Evolutionary conservation across 345 rosid species (phyloP).

Genomic region (Populus pruinosa): DNA sequence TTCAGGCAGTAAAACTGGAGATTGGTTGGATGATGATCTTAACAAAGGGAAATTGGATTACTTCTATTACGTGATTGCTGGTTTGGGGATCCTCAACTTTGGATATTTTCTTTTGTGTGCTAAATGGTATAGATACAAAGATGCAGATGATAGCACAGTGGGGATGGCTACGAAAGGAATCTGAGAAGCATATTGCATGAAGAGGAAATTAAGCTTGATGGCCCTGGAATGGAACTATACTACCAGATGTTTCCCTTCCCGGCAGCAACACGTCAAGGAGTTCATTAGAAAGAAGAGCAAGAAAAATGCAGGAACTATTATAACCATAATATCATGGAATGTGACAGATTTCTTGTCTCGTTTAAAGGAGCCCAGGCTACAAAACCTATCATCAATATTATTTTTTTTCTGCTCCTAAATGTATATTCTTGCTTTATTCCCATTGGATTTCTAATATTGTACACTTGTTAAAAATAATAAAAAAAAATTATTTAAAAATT

Average conservation of each 20-base stretch:
- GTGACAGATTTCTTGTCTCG: background rate
- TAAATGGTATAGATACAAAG: slow-evolving; percentile 19
- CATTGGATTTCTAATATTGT: background rate
- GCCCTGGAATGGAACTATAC: background rate
- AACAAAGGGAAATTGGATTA: slow-evolving; percentile 23
- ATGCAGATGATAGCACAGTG: background rate
- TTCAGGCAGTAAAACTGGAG: background rate
- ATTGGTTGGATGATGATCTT: slow-evolving; percentile 29
- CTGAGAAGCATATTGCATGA: slow-evolving; percentile 2
- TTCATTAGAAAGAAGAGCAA: background rate
- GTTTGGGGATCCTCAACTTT: slow-evolving; percentile 12
- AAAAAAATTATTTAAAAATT: too few relatives aligned
- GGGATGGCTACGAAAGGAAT: background rate
- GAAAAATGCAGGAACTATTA: background rate
- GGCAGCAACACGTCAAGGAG: background rate
- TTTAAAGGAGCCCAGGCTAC: background rate
- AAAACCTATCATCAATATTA: background rate
- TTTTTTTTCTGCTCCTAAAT: too few relatives aligned
- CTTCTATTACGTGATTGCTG: slow-evolving; percentile 19
- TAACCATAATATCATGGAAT: background rate
- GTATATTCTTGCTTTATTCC: background rate
- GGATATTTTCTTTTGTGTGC: slow-evolving; percentile 15
- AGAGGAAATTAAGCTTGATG: background rate
- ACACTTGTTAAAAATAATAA: too few relatives aligned
- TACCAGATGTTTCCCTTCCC: background rate